Evolutionary conservation across 2,329 filamentous ascomycete species (phyloP).

Genomic region (Coniella vitis): DNA sequence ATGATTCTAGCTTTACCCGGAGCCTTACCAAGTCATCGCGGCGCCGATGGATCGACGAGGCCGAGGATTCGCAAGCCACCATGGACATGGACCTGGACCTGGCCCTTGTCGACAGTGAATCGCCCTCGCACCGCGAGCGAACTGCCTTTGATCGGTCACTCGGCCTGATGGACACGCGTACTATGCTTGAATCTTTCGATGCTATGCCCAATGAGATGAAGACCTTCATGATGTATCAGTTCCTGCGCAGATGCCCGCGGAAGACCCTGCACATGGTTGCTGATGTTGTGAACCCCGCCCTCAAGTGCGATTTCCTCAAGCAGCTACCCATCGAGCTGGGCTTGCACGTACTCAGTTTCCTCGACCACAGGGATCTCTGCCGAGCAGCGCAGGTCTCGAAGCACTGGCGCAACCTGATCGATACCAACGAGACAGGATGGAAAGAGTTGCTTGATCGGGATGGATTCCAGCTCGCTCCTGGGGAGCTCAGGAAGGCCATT

Average conservation of each 20-base stretch:
- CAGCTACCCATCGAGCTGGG: conserved; percentile 81
- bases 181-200: conserved; percentile 84
- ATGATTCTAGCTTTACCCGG: conserved; percentile 27
- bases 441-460: conserved; percentile 84
- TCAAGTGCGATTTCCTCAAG: conserved; percentile 89
- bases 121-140: conserved; percentile 23
- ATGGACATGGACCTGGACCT: conserved; percentile 29
- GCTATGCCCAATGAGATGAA: conserved; percentile 87
- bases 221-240: conserved; percentile 93
- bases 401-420: conserved; percentile 84
- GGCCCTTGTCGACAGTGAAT: conserved; percentile 21
- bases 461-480: conserved; percentile 69
- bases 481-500: conserved; percentile 81
- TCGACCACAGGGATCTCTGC: conserved; percentile 81
- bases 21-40: conserved; percentile 27
- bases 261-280: conserved; percentile 86
- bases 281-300: conserved; percentile 81
- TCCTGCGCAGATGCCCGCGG: conserved; percentile 80
- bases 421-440: conserved; percentile 93
- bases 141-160: conserved; percentile 29
- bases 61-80: conserved; percentile 28
- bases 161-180: conserved; percentile 69
- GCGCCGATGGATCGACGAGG: conserved; percentile 31
- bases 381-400: conserved; percentile 89
- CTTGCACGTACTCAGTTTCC: conserved; percentile 78